Percentiles rank a stretch among this genome's conserved stretches.
Conservation (phyloP, 2,329 filamentous ascomycete genomes). For the Neonectria ditissima region DNA sequence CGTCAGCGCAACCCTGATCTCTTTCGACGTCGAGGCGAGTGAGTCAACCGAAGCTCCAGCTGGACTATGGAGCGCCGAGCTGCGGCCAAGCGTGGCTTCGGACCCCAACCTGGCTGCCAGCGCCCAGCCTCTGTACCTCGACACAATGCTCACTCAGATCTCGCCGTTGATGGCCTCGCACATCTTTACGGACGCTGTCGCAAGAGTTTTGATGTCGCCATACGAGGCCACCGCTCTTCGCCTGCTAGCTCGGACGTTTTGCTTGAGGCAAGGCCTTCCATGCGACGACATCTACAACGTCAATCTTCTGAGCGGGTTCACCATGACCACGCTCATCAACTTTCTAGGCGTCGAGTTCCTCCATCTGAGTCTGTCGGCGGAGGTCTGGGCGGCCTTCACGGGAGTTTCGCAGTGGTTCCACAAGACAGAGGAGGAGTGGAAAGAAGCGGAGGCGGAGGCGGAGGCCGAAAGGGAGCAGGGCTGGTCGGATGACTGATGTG, state of each 20-base stretch:
- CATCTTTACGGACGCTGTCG: slow-evolving; percentile 58
- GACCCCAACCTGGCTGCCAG: slow-evolving; percentile 44
- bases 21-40: slow-evolving; percentile 70
- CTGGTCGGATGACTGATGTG: slow-evolving; percentile 11
- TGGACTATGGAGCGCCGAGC: slow-evolving; percentile 69
- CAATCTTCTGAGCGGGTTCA: slow-evolving; percentile 53
- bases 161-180: slow-evolving; percentile 62
- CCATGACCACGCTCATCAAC: slow-evolving; percentile 57
- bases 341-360: slow-evolving; percentile 60
- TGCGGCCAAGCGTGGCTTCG: slow-evolving; percentile 61
- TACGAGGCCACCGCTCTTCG: slow-evolving; percentile 61
- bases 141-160: slow-evolving; percentile 63
- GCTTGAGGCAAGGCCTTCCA: slow-evolving; percentile 53
- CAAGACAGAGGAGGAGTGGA: slow-evolving; percentile 58
- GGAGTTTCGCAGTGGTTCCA: slow-evolving; percentile 54
- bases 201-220: slow-evolving; percentile 59
- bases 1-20: slow-evolving; percentile 68
- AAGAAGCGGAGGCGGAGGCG: slow-evolving; percentile 47
- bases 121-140: slow-evolving; percentile 54
- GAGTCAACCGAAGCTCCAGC: slow-evolving; percentile 63
- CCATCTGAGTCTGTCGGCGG: slow-evolving; percentile 57
- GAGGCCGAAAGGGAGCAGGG: slow-evolving; percentile 35
- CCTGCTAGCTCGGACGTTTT: slow-evolving; percentile 58
- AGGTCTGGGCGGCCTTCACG: slow-evolving; percentile 59
- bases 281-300: slow-evolving; percentile 54